These are phyloP conservation scores for Shiraia sp. DNA, from an alignment of 2,329 filamentous ascomycete genomes.

Conservation along the genomic window DNA sequence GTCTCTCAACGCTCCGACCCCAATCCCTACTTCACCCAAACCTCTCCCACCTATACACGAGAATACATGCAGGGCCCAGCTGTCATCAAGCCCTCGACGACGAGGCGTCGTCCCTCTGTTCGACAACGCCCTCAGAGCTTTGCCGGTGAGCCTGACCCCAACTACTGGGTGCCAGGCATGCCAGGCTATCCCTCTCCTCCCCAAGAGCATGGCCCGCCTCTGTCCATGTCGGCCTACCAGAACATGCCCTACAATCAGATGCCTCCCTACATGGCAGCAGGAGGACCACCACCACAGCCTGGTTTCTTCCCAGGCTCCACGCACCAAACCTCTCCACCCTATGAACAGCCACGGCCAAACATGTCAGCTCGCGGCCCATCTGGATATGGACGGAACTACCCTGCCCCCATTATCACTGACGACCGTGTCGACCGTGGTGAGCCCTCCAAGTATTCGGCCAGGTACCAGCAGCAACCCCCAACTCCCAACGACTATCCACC, in stretches of 20 bases:
- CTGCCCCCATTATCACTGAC: constrained; percentile 28
- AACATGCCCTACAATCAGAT: constrained; percentile 21
- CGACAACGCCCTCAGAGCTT: constrained; percentile 40
- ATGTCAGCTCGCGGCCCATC: constrained; percentile 26
- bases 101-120: constrained; percentile 31
- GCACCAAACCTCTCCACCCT: constrained; percentile 23
- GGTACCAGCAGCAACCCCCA: constrained; percentile 20
- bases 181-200: constrained; percentile 27
- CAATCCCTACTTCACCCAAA: constrained; percentile 28
- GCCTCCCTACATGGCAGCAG: constrained; percentile 14
- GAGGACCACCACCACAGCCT: constrained; percentile 11
- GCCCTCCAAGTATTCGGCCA: constrained; percentile 37
- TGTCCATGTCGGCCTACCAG: constrained; percentile 32
- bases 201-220: constrained; percentile 38
- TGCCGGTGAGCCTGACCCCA: constrained; percentile 24
- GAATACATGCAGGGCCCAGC: constrained; percentile 30
- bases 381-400: constrained; percentile 20
- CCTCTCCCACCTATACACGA: constrained; percentile 32
- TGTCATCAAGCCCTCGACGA: constrained; percentile 32
- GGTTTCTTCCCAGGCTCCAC: constrained; percentile 16
- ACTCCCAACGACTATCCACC: constrained; percentile 2
- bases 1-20: constrained; percentile 39
- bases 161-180: constrained; percentile 27
- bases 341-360: constrained; percentile 26
- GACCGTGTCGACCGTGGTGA: constrained; percentile 18